phyloP scores from a whole-genome alignment of 257 asterid species.

The Oldenlandia corymbosa region DNA sequence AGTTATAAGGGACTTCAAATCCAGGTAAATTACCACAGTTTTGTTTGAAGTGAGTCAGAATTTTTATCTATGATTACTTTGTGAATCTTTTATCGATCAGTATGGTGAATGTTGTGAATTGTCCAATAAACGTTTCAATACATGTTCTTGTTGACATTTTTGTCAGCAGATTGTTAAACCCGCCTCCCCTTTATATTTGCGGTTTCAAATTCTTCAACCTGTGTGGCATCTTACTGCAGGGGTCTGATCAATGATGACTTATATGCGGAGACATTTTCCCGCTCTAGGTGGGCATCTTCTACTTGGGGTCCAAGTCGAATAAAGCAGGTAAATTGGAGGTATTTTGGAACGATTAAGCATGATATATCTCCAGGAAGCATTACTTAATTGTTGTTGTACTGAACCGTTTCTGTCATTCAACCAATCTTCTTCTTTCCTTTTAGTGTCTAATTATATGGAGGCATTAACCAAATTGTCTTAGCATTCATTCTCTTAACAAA shows the following conservation, averaged over 20 bases:
- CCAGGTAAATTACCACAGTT: conserved; percentile 39
- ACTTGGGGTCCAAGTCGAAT: conserved; percentile 95
- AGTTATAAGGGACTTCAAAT: conserved; percentile 59
- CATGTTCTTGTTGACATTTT: background rate
- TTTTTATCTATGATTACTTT: conserved; percentile 1
- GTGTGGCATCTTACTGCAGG: conserved; percentile 36
- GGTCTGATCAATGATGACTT: conserved; percentile 77
- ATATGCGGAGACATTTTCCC: conserved; percentile 77
- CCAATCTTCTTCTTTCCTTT: too few relatives aligned
- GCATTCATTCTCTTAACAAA: background rate
- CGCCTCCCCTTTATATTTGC: background rate
- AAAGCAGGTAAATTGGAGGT: conserved; percentile 44
- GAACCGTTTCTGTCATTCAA: too few relatives aligned
- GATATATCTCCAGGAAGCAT: too few relatives aligned
- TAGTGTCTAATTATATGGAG: background rate
- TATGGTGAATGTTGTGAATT: background rate
- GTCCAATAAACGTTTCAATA: background rate
- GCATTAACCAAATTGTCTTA: background rate
- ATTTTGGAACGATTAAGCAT: background rate
- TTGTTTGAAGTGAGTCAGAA: background rate
- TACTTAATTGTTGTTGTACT: too few relatives aligned
- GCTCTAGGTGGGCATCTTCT: conserved; percentile 88
- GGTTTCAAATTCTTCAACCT: conserved; percentile 13
- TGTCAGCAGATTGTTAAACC: conserved; percentile 13
- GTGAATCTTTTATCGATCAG: background rate